A percentile compares a stretch with the other conserved stretches of the same genome.
phyloP scores from a whole-genome alignment of 495 filamentous ascomycete species.

The Lasiosphaeria hispida region DNA sequence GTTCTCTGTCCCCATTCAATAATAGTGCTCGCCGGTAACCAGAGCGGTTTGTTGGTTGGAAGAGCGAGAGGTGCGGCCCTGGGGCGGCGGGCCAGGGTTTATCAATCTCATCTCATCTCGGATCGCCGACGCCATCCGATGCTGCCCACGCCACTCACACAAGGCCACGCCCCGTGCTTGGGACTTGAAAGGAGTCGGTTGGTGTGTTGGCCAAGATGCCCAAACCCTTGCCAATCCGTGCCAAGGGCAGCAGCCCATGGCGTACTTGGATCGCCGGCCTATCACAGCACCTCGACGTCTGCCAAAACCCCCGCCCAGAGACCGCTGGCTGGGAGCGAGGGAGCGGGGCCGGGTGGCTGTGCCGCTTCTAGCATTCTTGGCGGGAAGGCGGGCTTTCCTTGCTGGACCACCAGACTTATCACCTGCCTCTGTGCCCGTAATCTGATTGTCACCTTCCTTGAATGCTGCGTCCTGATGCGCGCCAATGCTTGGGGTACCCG shows the following conservation, averaged over 20 bases:
- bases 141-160: background rate
- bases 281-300: constrained; percentile 1
- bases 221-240: background rate
- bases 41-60: constrained; percentile 5
- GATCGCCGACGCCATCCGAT: background rate
- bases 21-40: constrained; percentile 19
- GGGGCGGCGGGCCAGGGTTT: constrained; percentile 1
- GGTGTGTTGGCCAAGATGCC: background rate
- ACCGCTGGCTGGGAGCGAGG: background rate
- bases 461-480: no score
- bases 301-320: background rate
- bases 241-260: no score
- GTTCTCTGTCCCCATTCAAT: constrained; percentile 51
- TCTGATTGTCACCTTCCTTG: no score
- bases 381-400: background rate
- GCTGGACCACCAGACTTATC: no score
- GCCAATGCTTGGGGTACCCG: no score
- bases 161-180: background rate
- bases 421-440: no score
- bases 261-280: background rate
- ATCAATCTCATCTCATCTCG: background rate
- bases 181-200: background rate
- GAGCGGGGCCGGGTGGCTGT: constrained; percentile 16
- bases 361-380: constrained; percentile 5
- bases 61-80: background rate